phyloP scores from a whole-genome alignment of 129 eudicot genomes.

The Ambrosia artemisiifolia region DNA sequence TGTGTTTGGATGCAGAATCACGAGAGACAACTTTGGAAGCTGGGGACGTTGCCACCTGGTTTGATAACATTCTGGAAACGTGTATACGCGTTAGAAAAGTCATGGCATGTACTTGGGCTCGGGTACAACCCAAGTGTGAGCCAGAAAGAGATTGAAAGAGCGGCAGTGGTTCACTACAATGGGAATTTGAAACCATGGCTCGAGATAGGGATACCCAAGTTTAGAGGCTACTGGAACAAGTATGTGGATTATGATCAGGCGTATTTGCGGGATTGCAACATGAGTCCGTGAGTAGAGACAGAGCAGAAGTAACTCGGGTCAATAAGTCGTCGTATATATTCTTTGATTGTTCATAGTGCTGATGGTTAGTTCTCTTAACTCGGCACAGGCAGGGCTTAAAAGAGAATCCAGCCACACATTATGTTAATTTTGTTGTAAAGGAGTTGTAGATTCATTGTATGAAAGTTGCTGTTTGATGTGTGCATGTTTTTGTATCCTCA shows the following conservation, averaged over 20 bases:
- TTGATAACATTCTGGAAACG: conserved; percentile 84
- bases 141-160: conserved; percentile 75
- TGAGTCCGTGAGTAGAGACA: conserved; percentile 49
- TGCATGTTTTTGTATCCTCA: neutral
- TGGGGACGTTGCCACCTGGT: conserved; percentile 97
- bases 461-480: conserved; percentile 20
- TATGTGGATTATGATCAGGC: conserved; percentile 73
- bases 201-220: conserved; percentile 87
- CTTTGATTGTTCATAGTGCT: conserved; percentile 28
- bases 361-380: conserved; percentile 16
- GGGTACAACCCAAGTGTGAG: conserved; percentile 87
- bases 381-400: neutral
- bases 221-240: conserved; percentile 66
- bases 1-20: conserved; percentile 53
- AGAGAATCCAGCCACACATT: conserved; percentile 13
- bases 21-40: conserved; percentile 84
- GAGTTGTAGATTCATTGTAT: conserved; percentile 28
- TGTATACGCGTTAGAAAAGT: conserved; percentile 60
- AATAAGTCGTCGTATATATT: conserved; percentile 30
- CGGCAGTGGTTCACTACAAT: conserved; percentile 85
- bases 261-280: conserved; percentile 85
- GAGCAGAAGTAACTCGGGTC: neutral
- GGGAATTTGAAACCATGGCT: conserved; percentile 98
- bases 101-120: conserved; percentile 96
- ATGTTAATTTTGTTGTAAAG: conserved; percentile 23